These are phyloP conservation scores for Cercospora janseana DNA, from an alignment of 2,329 filamentous ascomycete species.

Conservation along the genomic window DNA sequence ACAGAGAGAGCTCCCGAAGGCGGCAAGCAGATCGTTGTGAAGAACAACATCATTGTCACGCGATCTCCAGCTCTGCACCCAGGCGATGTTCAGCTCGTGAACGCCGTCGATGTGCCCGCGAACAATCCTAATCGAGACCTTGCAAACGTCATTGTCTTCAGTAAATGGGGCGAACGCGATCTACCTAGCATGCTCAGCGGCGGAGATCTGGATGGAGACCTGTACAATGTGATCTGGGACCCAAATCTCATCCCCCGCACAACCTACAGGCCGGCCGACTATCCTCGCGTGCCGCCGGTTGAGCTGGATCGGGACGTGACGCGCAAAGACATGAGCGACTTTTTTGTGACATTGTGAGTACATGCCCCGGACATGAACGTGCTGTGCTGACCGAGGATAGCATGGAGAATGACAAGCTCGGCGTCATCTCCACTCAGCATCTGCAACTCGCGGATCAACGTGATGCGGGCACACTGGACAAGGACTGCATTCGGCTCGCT, in stretches of 20 bases:
- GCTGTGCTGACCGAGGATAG: conserved; percentile 48
- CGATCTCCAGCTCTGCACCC: conserved; percentile 79
- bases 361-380: conserved; percentile 35
- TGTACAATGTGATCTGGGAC: conserved; percentile 67
- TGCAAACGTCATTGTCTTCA: conserved; percentile 76
- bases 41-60: conserved; percentile 61
- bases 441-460: conserved; percentile 43
- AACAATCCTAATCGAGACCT: conserved; percentile 61
- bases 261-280: conserved; percentile 64
- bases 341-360: conserved; percentile 68
- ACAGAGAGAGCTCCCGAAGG: conserved; percentile 45
- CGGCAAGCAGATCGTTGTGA: conserved; percentile 34
- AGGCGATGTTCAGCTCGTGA: conserved; percentile 70
- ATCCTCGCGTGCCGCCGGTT: conserved; percentile 57
- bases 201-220: conserved; percentile 80
- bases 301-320: conserved; percentile 62
- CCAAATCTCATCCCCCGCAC: conserved; percentile 46
- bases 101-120: conserved; percentile 57
- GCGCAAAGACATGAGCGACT: conserved; percentile 68
- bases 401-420: conserved; percentile 56
- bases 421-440: conserved; percentile 44
- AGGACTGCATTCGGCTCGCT: conserved; percentile 41
- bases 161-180: conserved; percentile 66
- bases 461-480: conserved; percentile 34
- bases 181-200: conserved; percentile 76